Base-by-base conservation (phyloP, 441 rosid genomes). In the Erodium texanum region DNA sequence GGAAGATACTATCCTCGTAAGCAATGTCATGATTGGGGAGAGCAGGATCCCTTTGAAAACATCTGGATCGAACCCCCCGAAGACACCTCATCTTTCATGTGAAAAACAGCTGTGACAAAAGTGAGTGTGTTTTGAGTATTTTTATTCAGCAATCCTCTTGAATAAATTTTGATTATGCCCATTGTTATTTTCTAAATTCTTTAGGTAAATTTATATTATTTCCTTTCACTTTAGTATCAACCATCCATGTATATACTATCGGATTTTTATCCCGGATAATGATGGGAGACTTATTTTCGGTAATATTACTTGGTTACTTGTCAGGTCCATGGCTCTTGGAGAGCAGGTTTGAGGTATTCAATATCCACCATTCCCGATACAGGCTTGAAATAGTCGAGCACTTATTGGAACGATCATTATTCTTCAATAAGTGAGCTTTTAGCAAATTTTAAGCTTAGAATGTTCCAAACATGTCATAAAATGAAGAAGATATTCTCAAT, bases 31-130 rank as follows among this genome's bases (percentile, higher is more conserved):
- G 88, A 86, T 62, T 85, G 90, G 84, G 89, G 86, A 72, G 88
- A 83, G 70, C 81, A 82, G 76, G 85, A 81, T 65, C 86, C 91
- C 2, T 75, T 80, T 62, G 87, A 80, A 81, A 81, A 79, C 76
- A 83, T 86, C 48, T 88, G 94, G 94, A 88, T 86, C 24, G 83
- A 86, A 71, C 87, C 86, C 23, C 90, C 90, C 11, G 69, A 80
- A 65, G 82, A 73, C 64, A 24, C 77, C 50, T 76, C 83, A 19
- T 54, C 73, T 12, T 72, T 78, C 71, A 24, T 68, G 48, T 79
- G 83, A 78, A 65, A 62, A 72, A 61, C 52, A 14, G 10, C 63
- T 23, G 65, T 56, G 12, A 63, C 15, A 62, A 71, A 66, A 45
- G 29, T 16, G 5, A 73, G 70, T 61, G 15, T 75, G 70, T 69